phyloP scores from a whole-genome alignment of 768 basidiomycete genomes.

The Agrocybe pediades region DNA sequence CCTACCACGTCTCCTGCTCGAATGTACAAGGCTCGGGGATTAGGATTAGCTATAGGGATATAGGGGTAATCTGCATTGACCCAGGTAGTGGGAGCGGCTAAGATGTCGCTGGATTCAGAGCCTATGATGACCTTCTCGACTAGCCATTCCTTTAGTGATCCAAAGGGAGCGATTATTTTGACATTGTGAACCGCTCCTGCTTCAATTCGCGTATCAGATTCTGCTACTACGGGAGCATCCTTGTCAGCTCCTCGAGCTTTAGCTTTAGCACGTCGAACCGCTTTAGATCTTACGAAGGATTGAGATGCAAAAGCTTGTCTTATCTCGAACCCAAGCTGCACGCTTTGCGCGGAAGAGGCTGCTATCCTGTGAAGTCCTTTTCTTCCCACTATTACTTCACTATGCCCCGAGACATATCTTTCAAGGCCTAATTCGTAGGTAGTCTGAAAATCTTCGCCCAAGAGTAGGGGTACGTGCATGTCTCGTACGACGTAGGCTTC shows the following conservation, averaged over 20 bases:
- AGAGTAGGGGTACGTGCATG: constrained; percentile 20
- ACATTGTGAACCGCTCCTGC: too few relatives aligned
- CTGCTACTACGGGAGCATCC: too few relatives aligned
- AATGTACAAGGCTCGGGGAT: constrained; percentile 3
- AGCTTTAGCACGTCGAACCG: background rate
- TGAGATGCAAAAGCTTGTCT: constrained; percentile 4
- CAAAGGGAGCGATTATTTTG: too few relatives aligned
- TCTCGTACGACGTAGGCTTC: constrained; percentile 25
- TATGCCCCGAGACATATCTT: constrained; percentile 5
- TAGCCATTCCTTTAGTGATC: too few relatives aligned
- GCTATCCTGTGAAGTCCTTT: constrained; percentile 1
- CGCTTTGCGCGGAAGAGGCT: background rate
- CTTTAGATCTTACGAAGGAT: constrained; percentile 7
- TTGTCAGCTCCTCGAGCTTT: too few relatives aligned
- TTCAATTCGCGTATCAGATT: too few relatives aligned
- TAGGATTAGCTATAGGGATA: constrained; percentile 11
- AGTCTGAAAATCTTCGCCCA: constrained; percentile 16
- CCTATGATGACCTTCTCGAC: too few relatives aligned
- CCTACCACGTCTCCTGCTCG: constrained; percentile 13
- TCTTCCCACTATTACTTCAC: constrained; percentile 7
- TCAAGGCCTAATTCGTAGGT: constrained; percentile 9
- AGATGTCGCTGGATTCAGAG: background rate
- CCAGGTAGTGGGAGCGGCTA: constrained; percentile 11
- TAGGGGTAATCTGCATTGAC: background rate
- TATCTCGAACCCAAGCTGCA: constrained; percentile 19